These are phyloP conservation scores for Durotheca rogersii DNA, from an alignment of 495 filamentous ascomycete genomes.

Conservation along the genomic window DNA sequence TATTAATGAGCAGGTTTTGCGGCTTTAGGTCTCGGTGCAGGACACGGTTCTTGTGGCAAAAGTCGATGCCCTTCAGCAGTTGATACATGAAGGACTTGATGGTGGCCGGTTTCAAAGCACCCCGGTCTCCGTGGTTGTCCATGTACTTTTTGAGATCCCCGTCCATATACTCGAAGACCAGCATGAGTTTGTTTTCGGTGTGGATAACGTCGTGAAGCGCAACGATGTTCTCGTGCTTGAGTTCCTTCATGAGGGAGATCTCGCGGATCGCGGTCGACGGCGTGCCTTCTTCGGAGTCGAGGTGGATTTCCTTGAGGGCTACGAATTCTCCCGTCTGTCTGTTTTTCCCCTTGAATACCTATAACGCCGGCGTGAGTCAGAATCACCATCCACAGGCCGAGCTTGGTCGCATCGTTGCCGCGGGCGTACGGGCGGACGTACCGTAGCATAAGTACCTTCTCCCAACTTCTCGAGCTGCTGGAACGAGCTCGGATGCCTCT, in stretches of 20 bases:
- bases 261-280: constrained; percentile 98
- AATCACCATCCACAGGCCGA: neutral
- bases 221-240: constrained; percentile 97
- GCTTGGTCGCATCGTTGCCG: neutral
- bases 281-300: constrained; percentile 97
- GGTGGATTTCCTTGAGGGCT: constrained; percentile 97
- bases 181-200: constrained; percentile 99
- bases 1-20: constrained; percentile 93
- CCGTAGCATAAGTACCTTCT: constrained; percentile 98
- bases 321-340: constrained; percentile 94
- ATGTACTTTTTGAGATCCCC: constrained; percentile 99
- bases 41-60: constrained; percentile 94
- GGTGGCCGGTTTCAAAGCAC: constrained; percentile 75
- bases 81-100: constrained; percentile 99
- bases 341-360: constrained; percentile 99
- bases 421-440: constrained; percentile 47
- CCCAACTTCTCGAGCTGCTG: constrained; percentile 99
- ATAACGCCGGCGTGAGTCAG: constrained; percentile 17
- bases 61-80: constrained; percentile 88
- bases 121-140: constrained; percentile 83
- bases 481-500: constrained; percentile 90
- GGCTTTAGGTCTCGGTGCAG: constrained; percentile 96
- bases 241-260: constrained; percentile 98
- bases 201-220: constrained; percentile 98
- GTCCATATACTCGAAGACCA: constrained; percentile 98